Evolutionary conservation across 1,139 yeast species (phyloP).

Genomic region (Protomyces inundatus): DNA sequence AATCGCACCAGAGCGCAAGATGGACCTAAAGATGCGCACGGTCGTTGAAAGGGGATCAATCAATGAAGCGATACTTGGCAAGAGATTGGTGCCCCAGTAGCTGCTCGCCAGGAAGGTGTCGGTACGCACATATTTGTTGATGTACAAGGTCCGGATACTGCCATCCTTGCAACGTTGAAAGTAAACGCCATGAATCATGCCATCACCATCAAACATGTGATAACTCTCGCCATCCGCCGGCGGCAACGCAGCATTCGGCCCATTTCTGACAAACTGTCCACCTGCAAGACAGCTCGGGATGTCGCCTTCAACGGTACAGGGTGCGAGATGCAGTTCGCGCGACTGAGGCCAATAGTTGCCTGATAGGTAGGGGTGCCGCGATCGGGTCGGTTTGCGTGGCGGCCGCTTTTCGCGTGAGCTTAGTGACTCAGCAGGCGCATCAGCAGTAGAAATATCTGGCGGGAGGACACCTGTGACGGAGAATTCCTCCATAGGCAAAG

Average conservation of each 20-base stretch:
- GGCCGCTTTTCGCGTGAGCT: not conserved
- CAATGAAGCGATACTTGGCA: slow-evolving; percentile 25
- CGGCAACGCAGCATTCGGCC: slow-evolving; percentile 22
- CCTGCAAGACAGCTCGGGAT: slow-evolving; percentile 15
- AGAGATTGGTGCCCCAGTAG: slow-evolving; percentile 12
- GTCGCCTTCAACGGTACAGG: slow-evolving; percentile 7
- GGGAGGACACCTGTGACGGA: not conserved
- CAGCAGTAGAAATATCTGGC: not conserved
- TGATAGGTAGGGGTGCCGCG: slow-evolving; percentile 23
- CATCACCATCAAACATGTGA: slow-evolving; percentile 27
- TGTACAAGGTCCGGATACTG: slow-evolving; percentile 9
- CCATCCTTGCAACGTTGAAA: not conserved
- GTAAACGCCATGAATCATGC: slow-evolving; percentile 27
- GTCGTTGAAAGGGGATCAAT: slow-evolving; percentile 23
- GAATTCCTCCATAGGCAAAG: not conserved
- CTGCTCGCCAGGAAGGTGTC: slow-evolving; percentile 18
- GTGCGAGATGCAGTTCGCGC: slow-evolving; percentile 21
- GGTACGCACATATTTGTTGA: slow-evolving; percentile 22
- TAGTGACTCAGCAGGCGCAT: too few species aligned
- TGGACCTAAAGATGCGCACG: not conserved
- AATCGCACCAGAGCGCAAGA: slow-evolving; percentile 15
- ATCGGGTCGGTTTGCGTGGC: slow-evolving; percentile 4
- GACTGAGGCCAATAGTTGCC: slow-evolving; percentile 26
- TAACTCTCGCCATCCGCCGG: slow-evolving; percentile 22
- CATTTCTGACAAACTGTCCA: slow-evolving; percentile 26